These are phyloP conservation scores for Chrysanthemum makinoi DNA, from an alignment of 129 eudicot species.

Conservation along the genomic window DNA sequence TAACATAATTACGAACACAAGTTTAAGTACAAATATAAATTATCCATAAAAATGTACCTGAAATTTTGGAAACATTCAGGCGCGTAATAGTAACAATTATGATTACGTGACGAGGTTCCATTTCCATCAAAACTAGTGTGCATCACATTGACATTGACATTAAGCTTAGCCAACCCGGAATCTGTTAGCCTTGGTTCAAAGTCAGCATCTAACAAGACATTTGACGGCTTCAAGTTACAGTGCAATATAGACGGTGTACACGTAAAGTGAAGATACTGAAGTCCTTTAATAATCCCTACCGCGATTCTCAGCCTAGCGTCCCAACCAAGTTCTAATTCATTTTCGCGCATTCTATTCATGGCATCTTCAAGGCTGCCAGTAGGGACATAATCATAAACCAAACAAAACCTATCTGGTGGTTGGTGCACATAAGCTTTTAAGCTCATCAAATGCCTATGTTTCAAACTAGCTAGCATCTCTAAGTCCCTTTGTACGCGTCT, in stretches of 20 bases:
- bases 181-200: constrained; percentile 75
- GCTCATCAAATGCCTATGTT: constrained; percentile 72
- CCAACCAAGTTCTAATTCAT: constrained; percentile 59
- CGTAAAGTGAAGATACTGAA: constrained; percentile 65
- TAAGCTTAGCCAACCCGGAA: constrained; percentile 64
- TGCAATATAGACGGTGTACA: constrained; percentile 57
- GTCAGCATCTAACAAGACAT: constrained; percentile 72
- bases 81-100: constrained; percentile 36
- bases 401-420: constrained; percentile 39
- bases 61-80: constrained; percentile 64
- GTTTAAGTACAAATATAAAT: too few relatives aligned
- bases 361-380: constrained; percentile 80
- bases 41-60: constrained; percentile 39
- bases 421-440: constrained; percentile 60
- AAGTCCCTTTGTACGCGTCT: constrained; percentile 61
- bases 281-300: constrained; percentile 74
- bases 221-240: constrained; percentile 71
- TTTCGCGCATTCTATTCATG: constrained; percentile 46
- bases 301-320: constrained; percentile 71
- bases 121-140: constrained; percentile 31
- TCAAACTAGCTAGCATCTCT: constrained; percentile 53
- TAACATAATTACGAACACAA: too few relatives aligned
- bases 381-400: constrained; percentile 78
- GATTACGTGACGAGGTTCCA: background rate
- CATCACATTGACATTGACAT: constrained; percentile 3